Base-by-base conservation (phyloP, 2,329 filamentous ascomycete genomes). In the Thielaviopsis ethacetica region DNA sequence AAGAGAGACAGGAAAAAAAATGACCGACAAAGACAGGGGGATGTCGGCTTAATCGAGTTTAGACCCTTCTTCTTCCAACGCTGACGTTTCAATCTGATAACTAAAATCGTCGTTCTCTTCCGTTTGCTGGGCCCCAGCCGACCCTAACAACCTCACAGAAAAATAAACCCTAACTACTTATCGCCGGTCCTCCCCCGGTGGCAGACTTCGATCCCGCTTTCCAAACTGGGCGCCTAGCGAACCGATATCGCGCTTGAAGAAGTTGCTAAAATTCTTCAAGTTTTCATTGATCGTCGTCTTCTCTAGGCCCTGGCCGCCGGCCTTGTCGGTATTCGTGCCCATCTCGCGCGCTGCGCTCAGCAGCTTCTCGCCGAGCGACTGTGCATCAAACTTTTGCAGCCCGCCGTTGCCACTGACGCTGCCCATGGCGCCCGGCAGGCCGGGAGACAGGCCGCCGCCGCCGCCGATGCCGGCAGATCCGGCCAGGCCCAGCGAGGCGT, bases 221-320 rank as follows among this genome's bases (percentile, higher is more conserved):
- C 86, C 86, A 69, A 91, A 91, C 63, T 86, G 74, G 12, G 80
- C 81, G 1, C 86, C 85, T 63, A 91, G 79, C 2, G 84, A 82
- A 30, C 87, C 86, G 63, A 91, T 84, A 73, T 96, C 91, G 63
- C 91, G 77, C 63, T 86, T 83, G 75, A 97, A 97, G 73, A 97
- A 96, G 72, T 95, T 96, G 24, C 91, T 91, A 71, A 98, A 88
- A 69, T 89, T 95, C 73, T 89, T 91, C 71, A 97, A 69, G 71
- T 96, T 96, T 71, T 95, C 91, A 68, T 96, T 95, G 63, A 96
- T 80, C 57, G 86, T 88, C 7, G 80, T 81, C 66, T 85, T 82
- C 58, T 81, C 76, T 59, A 76, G 72, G 44, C 67, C 72, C 64
- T 58, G 66, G n/a, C 63, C 65, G 55, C 65, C 63, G 58, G 64